Conservation (phyloP, 2,329 filamentous ascomycete genomes). For the Colletotrichum sp. region DNA sequence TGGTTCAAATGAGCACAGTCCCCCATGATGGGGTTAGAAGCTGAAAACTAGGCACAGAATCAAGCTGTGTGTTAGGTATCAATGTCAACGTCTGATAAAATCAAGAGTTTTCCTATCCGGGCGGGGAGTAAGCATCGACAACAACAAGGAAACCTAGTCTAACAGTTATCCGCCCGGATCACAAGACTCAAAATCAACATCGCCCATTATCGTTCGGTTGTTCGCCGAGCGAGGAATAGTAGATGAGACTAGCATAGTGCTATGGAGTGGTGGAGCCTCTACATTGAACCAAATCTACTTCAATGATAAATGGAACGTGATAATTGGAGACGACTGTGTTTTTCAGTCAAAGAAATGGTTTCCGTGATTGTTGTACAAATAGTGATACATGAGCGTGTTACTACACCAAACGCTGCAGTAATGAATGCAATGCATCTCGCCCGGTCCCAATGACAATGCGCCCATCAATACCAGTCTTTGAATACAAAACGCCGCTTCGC, state of each 20-base stretch:
- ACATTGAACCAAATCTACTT: not conserved
- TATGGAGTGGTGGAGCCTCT: not conserved
- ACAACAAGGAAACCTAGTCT: no score
- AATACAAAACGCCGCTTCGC: not conserved
- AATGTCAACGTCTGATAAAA: not conserved
- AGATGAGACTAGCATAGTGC: not conserved
- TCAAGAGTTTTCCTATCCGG: not conserved
- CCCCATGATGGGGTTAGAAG: rapidly evolving
- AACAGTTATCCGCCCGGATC: no score
- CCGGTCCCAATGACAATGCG: not conserved
- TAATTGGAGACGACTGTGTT: not conserved
- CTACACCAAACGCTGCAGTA: not conserved
- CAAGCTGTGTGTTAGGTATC: not conserved
- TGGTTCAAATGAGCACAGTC: not conserved
- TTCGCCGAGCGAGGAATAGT: not conserved
- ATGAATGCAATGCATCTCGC: not conserved
- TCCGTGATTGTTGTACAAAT: not conserved
- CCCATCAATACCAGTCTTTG: not conserved
- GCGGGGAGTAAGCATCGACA: no score
- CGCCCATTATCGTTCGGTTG: rapidly evolving
- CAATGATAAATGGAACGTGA: not conserved
- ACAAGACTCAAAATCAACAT: not conserved
- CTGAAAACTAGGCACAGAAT: not conserved
- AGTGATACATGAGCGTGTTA: not conserved
- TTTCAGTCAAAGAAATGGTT: not conserved